Evolutionary conservation across 2,329 filamentous ascomycete species (phyloP), one percentile per base, ranked within the genome.

Genomic region (Fulvia fulva): DNA sequence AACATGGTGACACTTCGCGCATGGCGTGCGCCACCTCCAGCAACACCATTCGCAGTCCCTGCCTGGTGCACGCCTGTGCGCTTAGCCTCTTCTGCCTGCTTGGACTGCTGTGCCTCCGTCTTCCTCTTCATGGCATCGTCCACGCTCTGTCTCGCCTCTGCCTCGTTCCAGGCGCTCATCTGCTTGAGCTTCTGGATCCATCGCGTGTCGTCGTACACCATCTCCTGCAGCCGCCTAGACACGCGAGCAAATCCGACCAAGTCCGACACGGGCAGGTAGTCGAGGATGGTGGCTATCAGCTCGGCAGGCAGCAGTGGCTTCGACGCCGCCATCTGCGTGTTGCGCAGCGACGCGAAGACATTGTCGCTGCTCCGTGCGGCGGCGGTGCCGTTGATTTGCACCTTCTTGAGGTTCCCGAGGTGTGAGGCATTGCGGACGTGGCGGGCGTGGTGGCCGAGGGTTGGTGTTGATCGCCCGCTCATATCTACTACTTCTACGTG

Each of bases 151-250:
- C 92, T 83, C 4, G 94, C 94, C 71, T 96, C 93, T 3, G 79
- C 74, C 71, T 99, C 94, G 70, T 96, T 88, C 94, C 94, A 99
- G 65, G 89, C 88, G 1, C 88, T 90, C 86, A 99, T 96, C 58
- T 83, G 86, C 71, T 89, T 89, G 55, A 99, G 76, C 63, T 90
- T 84, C 63, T 90, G 86, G 41, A 97, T 89, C 94, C 94, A 99
- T 77, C 93, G 84, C 51, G 91, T 90, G 74, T 99, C 94, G 73
- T 99, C 94, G 75, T 97, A 99, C 2, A 97, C 92, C 92, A 99
- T 99, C 76, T 99, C 94, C 71, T 89, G 88, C 82, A 97, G 85
- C 60, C 90, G 89, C 70, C 85, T 88, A 58, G 91, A 96, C 23
- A 89, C 87, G 63, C 88, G 87, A 46, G 94, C 93, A 71, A 91